These are phyloP conservation scores for Calocybe indica DNA, from an alignment of 768 basidiomycete species.

Conservation along the genomic window DNA sequence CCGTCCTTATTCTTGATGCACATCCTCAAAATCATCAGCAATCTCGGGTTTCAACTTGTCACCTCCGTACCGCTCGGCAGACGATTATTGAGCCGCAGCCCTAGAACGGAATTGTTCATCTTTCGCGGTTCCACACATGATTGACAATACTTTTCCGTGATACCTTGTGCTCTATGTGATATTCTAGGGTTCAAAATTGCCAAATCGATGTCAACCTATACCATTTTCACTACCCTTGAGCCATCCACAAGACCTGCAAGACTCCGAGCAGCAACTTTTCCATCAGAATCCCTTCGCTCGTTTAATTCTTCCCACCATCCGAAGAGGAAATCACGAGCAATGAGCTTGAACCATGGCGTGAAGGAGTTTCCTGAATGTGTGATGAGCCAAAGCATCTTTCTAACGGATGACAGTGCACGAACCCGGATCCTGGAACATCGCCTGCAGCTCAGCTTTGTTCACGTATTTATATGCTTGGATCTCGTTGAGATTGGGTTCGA, in stretches of 20 bases:
- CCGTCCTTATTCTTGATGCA: constrained; percentile 55
- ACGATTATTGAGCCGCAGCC: constrained; percentile 36
- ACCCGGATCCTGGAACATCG: constrained; percentile 85
- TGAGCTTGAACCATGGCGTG: constrained; percentile 99
- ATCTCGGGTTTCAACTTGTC: constrained; percentile 55
- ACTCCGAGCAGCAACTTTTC: constrained; percentile 58
- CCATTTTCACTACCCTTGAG: constrained; percentile 57
- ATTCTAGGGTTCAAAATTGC: background rate
- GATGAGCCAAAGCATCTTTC: background rate
- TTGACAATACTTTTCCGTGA: background rate
- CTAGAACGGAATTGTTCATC: constrained; percentile 56
- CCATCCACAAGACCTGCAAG: constrained; percentile 65
- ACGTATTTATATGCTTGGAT: constrained; percentile 91
- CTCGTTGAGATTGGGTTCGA: constrained; percentile 82
- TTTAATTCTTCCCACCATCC: constrained; percentile 97
- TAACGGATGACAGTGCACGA: constrained; percentile 15
- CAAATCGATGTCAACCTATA: constrained; percentile 9
- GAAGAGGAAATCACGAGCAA: constrained; percentile 93
- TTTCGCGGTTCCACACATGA: constrained; percentile 38
- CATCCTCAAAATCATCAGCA: constrained; percentile 52
- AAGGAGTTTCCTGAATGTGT: constrained; percentile 65
- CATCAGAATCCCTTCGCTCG: constrained; percentile 47
- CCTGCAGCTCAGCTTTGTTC: constrained; percentile 80
- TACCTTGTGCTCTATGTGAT: background rate
- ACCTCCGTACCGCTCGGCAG: constrained; percentile 59